phyloP scores from a whole-genome alignment of 352 stramenopile genomes.

The Aphanomyces astaci region DNA sequence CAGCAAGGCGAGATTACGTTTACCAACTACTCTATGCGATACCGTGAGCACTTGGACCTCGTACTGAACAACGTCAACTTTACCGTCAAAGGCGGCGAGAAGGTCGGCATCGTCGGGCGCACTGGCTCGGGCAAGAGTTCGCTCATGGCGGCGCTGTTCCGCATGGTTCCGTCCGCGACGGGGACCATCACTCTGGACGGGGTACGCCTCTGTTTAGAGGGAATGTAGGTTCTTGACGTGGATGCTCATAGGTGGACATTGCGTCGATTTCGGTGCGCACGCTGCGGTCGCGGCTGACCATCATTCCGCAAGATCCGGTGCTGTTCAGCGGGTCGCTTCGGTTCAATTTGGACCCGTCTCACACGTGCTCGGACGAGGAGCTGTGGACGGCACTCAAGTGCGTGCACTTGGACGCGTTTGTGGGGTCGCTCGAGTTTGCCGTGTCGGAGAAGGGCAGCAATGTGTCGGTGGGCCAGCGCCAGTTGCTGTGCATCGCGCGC shows the following conservation, averaged over 20 bases:
- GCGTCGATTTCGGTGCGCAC: constrained; percentile 32
- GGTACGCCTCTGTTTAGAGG: background rate
- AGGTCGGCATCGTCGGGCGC: constrained; percentile 50
- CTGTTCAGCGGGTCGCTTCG: constrained; percentile 88
- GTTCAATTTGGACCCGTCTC: constrained; percentile 89
- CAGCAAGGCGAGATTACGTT: constrained; percentile 33
- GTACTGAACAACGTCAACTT: constrained; percentile 46
- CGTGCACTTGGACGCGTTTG: constrained; percentile 32
- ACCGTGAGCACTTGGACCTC: constrained; percentile 35
- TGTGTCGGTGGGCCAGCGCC: constrained; percentile 89
- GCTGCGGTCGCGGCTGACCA: constrained; percentile 41
- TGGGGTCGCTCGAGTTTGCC: constrained; percentile 64
- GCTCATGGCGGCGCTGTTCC: constrained; percentile 46
- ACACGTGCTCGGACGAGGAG: constrained; percentile 50
- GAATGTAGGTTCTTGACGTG: background rate
- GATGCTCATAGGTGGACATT: constrained; percentile 57
- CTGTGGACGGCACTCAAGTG: constrained; percentile 36
- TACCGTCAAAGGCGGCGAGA: constrained; percentile 36
- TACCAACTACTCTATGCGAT: constrained; percentile 36
- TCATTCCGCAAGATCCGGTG: constrained; percentile 86
- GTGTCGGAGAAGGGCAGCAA: constrained; percentile 90
- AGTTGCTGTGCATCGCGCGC: constrained; percentile 93
- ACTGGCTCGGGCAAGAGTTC: constrained; percentile 51
- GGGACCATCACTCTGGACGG: constrained; percentile 14
- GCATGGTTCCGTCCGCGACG: constrained; percentile 31